phyloP scores from a whole-genome alignment of 768 basidiomycete species.

The Mrakia hoshinonis region DNA sequence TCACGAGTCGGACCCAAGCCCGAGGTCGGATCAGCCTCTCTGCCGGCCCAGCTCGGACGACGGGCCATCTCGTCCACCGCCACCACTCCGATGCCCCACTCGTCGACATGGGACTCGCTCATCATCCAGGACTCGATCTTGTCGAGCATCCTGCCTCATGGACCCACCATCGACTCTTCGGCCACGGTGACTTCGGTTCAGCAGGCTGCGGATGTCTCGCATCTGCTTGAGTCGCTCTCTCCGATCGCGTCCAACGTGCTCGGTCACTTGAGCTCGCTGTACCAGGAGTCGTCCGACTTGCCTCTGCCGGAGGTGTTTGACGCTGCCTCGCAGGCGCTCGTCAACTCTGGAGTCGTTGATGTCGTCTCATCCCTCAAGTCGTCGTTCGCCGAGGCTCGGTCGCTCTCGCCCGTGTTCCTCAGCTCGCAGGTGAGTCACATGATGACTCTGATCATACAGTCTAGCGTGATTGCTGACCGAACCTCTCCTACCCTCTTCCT shows the following conservation, averaged over 20 bases:
- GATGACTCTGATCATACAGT: slow-evolving; percentile 15
- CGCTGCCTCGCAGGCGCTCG: neutral
- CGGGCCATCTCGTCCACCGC: slow-evolving; percentile 1
- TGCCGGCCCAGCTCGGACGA: neutral
- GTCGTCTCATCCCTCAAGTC: slow-evolving; percentile 8
- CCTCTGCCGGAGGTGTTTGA: slow-evolving; percentile 7
- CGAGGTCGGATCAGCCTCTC: neutral
- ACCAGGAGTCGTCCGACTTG: slow-evolving; percentile 1
- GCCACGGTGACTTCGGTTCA: neutral
- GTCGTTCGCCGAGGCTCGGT: neutral
- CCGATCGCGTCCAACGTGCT: slow-evolving; percentile 14
- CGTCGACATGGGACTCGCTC: slow-evolving; percentile 12
- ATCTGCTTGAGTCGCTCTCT: slow-evolving; percentile 18
- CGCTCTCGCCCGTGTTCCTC: slow-evolving; percentile 42
- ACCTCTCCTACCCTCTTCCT: slow-evolving; percentile 25
- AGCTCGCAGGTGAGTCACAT: slow-evolving; percentile 46
- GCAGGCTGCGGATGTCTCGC: slow-evolving; percentile 6
- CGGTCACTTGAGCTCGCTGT: neutral
- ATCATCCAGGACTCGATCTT: slow-evolving; percentile 4
- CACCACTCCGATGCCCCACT: neutral
- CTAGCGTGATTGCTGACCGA: neutral
- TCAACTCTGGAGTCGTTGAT: neutral
- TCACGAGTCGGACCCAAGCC: slow-evolving; percentile 11
- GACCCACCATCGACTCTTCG: neutral
- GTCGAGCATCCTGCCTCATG: slow-evolving; percentile 18